Base-by-base conservation (phyloP, 2,329 filamentous ascomycete species). In the Juglanconis juglandina region DNA sequence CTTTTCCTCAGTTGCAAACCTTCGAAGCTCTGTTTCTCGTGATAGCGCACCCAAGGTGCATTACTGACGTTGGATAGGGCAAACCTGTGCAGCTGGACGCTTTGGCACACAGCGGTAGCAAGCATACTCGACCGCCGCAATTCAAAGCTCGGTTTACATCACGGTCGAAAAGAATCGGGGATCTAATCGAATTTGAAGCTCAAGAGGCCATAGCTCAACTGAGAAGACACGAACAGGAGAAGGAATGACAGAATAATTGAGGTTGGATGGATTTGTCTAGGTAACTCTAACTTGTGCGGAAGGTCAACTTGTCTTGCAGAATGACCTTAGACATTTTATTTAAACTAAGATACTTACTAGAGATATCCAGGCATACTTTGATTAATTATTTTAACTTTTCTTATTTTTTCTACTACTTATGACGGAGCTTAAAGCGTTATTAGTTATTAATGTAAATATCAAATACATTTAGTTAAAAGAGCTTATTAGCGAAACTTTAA, bases 101-200 rank as follows among this genome's bases (percentile, higher is more conserved):
- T 34, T 54, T 53, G 7, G 34, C 41, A 14, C 41, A 54, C 30
- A 49, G 39, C 33, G 50, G 48, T 41, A 54, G 33, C 17, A 41
- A 42, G 42, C 37, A 49, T 32, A 34, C 39, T 35, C 39, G 57
- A 5, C 42, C 42, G 1, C 24, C 48, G 5, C 50, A 41, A 6
- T 53, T 54, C 44, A 59, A 54, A 33, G 57, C 46, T n/a, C 42
- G 57, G 30, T 59, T 59, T 50, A 59, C 50, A 14, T 42, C 57
- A 11, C 57, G 57, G 4, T 59, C 57, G 30, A 41, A 13, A 33
- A 42, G 39, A 35, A 53, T 42, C 6, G 53, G 52, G 32, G 34
- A 53, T 39, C 33, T 51, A 11, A 56, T 60, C 14, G 30, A 48
- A 37, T 60, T 48, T 33, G 48, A 56, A 6, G 58, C 57, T 30